These are phyloP conservation scores for Nannizzia gypsea DNA, from an alignment of 2,329 filamentous ascomycete genomes.

Conservation along the genomic window DNA sequence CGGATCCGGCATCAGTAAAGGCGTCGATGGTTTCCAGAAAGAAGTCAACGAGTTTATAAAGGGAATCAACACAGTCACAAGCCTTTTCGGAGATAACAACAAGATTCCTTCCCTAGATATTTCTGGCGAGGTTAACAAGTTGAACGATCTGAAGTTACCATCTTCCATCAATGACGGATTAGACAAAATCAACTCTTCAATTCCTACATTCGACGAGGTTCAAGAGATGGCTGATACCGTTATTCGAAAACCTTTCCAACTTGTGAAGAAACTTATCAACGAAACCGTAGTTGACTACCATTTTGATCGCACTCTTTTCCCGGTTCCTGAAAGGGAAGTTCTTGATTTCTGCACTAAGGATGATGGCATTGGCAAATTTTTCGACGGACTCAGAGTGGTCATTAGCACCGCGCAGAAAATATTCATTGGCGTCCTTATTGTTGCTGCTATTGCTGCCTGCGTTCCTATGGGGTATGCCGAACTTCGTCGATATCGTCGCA, in stretches of 20 bases:
- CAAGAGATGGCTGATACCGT: conserved; percentile 67
- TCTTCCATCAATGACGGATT: conserved; percentile 57
- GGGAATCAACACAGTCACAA: conserved; percentile 46
- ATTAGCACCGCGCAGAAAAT: conserved; percentile 58
- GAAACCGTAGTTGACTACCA: conserved; percentile 58
- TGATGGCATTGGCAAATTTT: conserved; percentile 71
- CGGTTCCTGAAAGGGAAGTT: conserved; percentile 68
- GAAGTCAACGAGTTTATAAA: conserved; percentile 42
- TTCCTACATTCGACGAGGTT: conserved; percentile 74
- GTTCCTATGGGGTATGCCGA: conserved; percentile 71
- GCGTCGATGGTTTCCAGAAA: conserved; percentile 40
- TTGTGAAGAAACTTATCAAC: conserved; percentile 63
- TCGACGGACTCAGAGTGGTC: conserved; percentile 56
- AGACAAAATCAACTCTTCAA: conserved; percentile 58
- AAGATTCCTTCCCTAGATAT: conserved; percentile 51
- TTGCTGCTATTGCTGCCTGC: conserved; percentile 61
- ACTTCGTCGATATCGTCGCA: conserved; percentile 61
- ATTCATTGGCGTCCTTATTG: conserved; percentile 62
- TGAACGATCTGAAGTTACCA: conserved; percentile 60
- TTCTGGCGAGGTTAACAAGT: conserved; percentile 48
- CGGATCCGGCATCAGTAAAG: conserved; percentile 35
- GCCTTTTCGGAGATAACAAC: conserved; percentile 35
- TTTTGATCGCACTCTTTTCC: conserved; percentile 68
- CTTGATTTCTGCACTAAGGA: conserved; percentile 84
- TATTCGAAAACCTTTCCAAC: conserved; percentile 67